A percentile compares a stretch with the other conserved stretches of the same genome.
phyloP scores from a whole-genome alignment of 1,139 yeast genomes.

The Taiozyma sp. region DNA sequence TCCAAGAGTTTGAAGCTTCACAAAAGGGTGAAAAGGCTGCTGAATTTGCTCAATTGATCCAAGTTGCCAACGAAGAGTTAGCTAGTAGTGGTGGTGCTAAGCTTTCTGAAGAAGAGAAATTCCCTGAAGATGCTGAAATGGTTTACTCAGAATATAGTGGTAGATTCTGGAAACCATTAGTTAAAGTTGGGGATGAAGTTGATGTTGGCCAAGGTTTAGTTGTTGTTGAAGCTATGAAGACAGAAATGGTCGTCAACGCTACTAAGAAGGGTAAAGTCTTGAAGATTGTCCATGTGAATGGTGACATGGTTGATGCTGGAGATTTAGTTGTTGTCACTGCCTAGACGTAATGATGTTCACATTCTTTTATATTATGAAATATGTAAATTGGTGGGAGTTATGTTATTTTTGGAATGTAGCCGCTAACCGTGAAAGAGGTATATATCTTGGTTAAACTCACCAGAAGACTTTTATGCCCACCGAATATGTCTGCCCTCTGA shows the following conservation, averaged over 20 bases:
- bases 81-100: constrained; percentile 40
- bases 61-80: constrained; percentile 75
- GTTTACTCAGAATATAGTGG: constrained; percentile 95
- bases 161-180: constrained; percentile 92
- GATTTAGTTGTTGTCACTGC: constrained; percentile 73
- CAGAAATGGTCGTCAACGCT: constrained; percentile 86
- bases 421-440: neutral
- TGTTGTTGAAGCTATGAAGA: constrained; percentile 96
- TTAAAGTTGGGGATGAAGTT: constrained; percentile 73
- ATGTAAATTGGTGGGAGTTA: neutral
- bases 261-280: constrained; percentile 70
- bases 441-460: too few relatives aligned
- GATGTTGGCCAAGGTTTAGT: constrained; percentile 72
- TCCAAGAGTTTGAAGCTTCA: constrained; percentile 57
- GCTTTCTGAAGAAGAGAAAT: constrained; percentile 42
- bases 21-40: constrained; percentile 80
- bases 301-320: constrained; percentile 96
- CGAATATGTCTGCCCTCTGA: too few relatives aligned
- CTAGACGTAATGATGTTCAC: neutral
- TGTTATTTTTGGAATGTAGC: neutral
- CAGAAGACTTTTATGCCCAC: too few relatives aligned
- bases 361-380: neutral
- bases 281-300: constrained; percentile 74
- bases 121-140: constrained; percentile 70
- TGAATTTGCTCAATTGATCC: constrained; percentile 78